These are phyloP conservation scores for Leccinellum rugosiceps DNA, from an alignment of 768 basidiomycete species.

Conservation along the genomic window DNA sequence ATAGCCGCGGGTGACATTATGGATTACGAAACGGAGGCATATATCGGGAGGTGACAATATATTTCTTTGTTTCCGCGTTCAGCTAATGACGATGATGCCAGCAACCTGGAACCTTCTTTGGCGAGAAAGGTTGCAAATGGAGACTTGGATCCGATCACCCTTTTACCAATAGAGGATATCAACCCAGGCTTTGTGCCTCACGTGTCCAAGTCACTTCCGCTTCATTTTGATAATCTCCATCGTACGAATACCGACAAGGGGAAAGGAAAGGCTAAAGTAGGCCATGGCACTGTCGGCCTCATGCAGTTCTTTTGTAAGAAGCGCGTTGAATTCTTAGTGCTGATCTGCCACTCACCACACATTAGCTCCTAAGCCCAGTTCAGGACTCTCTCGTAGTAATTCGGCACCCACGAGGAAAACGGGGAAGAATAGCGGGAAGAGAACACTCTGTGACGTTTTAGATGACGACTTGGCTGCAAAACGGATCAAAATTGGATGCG, in stretches of 20 bases:
- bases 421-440: slow-evolving; percentile 71
- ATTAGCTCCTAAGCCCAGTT: slow-evolving; percentile 25
- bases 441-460: slow-evolving; percentile 68
- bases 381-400: slow-evolving; percentile 24
- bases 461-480: slow-evolving; percentile 58
- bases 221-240: slow-evolving; percentile 27
- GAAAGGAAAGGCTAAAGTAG: slow-evolving; percentile 44
- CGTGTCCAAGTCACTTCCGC: slow-evolving; percentile 42
- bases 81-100: slow-evolving; percentile 30
- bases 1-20: slow-evolving; percentile 50
- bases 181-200: slow-evolving; percentile 62
- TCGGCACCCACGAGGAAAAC: slow-evolving; percentile 30
- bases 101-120: slow-evolving; percentile 58
- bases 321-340: slow-evolving; percentile 29
- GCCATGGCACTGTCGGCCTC: slow-evolving; percentile 37
- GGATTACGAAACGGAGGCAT: slow-evolving; percentile 61
- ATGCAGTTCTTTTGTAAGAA: slow-evolving; percentile 64
- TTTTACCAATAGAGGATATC: slow-evolving; percentile 73
- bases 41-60: slow-evolving; percentile 59
- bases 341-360: slow-evolving; percentile 34
- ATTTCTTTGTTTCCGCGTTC: background rate
- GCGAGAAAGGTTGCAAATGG: slow-evolving; percentile 70
- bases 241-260: slow-evolving; percentile 34
- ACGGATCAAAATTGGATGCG: slow-evolving; percentile 38
- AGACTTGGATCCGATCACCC: slow-evolving; percentile 66